Evolutionary conservation across 2,329 filamentous ascomycete genomes (phyloP).

Genomic region (Penicillium thymicola): DNA sequence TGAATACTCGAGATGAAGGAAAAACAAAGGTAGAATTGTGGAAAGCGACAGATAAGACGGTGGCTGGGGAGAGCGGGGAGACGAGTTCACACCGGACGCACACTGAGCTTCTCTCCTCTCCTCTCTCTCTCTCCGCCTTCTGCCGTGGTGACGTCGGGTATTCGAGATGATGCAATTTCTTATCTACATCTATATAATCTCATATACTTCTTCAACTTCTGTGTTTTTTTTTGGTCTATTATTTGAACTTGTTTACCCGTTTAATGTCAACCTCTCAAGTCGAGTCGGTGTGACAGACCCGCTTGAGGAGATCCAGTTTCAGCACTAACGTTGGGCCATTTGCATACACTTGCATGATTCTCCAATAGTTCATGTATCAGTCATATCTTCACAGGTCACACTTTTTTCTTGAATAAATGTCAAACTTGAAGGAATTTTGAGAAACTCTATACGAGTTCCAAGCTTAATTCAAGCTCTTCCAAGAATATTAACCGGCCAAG

Average conservation of each 20-base stretch:
- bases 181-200: neutral
- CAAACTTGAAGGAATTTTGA: neutral
- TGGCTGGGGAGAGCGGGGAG: constrained; percentile 10
- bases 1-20: neutral
- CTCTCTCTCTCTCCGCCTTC: constrained; percentile 20
- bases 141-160: constrained; percentile 19
- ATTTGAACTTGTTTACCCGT: neutral
- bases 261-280: neutral
- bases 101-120: constrained; percentile 9
- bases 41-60: constrained; percentile 8
- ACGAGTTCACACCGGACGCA: constrained; percentile 2
- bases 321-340: constrained; percentile 3
- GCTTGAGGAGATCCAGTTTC: constrained; percentile 1
- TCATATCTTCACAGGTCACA: neutral
- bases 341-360: constrained; percentile 3
- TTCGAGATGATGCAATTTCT: constrained; percentile 18
- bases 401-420: neutral
- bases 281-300: constrained; percentile 10
- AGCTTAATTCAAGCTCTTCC: neutral
- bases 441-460: too few species aligned
- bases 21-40: constrained; percentile 3
- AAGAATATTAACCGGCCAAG: neutral
- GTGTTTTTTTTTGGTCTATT: neutral
- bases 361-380: neutral
- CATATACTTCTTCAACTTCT: neutral